Evolutionary conservation across 2,329 filamentous ascomycete genomes (phyloP).

Genomic region (Cylindrodendrum hubeiense): DNA sequence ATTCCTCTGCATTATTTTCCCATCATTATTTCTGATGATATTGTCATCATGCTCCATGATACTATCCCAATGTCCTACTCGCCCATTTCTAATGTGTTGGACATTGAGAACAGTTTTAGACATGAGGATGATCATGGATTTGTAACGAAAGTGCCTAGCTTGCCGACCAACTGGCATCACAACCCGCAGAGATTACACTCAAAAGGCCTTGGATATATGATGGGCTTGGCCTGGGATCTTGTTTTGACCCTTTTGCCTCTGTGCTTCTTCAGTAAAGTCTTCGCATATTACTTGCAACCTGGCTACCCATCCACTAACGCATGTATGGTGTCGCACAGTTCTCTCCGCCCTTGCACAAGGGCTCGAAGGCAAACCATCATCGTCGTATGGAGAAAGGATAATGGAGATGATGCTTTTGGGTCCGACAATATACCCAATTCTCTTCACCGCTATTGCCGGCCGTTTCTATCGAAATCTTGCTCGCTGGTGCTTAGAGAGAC

Average conservation of each 20-base stretch:
- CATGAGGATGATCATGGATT: too few species aligned
- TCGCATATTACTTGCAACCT: too few species aligned
- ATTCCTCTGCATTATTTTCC: too few species aligned
- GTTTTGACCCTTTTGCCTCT: neutral
- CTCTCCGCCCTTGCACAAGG: neutral
- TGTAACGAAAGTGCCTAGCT: too few species aligned
- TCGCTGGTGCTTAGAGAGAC: constrained; percentile 20
- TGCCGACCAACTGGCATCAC: too few species aligned
- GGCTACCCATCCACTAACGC: neutral
- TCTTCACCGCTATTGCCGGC: constrained; percentile 21
- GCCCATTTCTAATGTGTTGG: too few species aligned
- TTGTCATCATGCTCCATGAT: too few species aligned
- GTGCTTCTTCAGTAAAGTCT: neutral
- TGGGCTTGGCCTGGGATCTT: neutral
- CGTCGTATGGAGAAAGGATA: neutral
- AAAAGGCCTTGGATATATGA: too few species aligned
- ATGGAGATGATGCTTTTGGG: neutral
- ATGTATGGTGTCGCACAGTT: neutral
- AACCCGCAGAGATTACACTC: too few species aligned
- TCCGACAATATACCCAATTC: constrained; percentile 24
- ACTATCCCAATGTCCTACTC: too few species aligned
- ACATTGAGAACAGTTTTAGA: too few species aligned
- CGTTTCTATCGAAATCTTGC: constrained; percentile 26
- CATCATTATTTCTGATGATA: too few species aligned
- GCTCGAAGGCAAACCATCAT: neutral